Evolutionary conservation across 2,329 filamentous ascomycete species (phyloP), one percentile per base, ranked within the genome.

Genomic region (Exserohilum rostratum): DNA sequence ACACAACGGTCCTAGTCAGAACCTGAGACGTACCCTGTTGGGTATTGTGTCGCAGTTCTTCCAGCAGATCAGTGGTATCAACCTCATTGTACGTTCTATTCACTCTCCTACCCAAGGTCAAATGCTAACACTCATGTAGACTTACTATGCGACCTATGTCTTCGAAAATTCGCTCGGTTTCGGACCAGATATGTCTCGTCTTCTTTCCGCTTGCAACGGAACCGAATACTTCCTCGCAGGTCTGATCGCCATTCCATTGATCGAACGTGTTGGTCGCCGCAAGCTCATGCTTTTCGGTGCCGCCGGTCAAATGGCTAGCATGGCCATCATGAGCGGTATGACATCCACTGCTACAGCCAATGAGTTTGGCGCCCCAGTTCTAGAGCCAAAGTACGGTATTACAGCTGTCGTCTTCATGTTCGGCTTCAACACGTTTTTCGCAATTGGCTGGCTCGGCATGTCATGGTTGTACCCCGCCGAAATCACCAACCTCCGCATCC

Each of bases 401-500:
- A 78, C 78, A 0, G 88, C 87, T 0, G 87, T 87, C 0, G 87
- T 85, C 0, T 84, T 84, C 1, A 87, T 90, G 71, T 91, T 89
- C 66, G 77, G 88, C 35, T 89, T 86, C 69, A 88, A 85, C 0
- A 81, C 79, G 0, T 78, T 85, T 0, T 89, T 89, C 57, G 87
- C 85, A n/a, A 84, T 85, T 0, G 86, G 55, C 0, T 87, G 83
- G 84, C 67, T 85, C 3, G 83, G 80, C 0, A 79, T 83, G 3
- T 79, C 79, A 0, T 74, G 75, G 82, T 71, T 89, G 0, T 88
- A 88, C 51, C 86, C 85, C 0, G 86, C 88, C 2, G 88, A 91
- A 68, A 90, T 90, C 55, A 90, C 89, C 64, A 87, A 88, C 0
- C 75, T 90, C 0, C 82, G 87, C 54, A 82, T 90, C 1, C 83